Evolutionary conservation across 108 stramenopile species (phyloP).

Genomic region (Cylindrotheca closterium): DNA sequence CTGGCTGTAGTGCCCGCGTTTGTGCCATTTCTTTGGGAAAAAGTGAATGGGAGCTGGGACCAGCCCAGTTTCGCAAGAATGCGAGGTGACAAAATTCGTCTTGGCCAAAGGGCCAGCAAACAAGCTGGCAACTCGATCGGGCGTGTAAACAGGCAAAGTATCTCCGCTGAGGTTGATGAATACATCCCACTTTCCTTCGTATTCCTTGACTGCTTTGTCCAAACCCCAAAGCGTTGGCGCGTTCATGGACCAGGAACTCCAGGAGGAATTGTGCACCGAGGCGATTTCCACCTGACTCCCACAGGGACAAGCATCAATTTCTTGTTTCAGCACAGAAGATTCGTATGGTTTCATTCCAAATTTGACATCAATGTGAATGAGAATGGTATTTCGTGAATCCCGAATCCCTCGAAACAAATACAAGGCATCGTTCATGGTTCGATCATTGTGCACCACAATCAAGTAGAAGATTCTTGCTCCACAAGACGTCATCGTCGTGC

Average conservation of each 20-base stretch:
- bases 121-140: constrained; percentile 47
- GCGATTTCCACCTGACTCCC: constrained; percentile 40
- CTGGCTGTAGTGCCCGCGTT: constrained; percentile 74
- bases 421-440: constrained; percentile 70
- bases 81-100: constrained; percentile 81
- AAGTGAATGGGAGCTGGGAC: constrained; percentile 63
- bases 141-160: constrained; percentile 69
- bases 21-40: constrained; percentile 84
- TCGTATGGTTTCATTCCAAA: constrained; percentile 41
- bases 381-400: constrained; percentile 59
- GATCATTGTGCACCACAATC: constrained; percentile 74
- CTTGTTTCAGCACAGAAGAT: constrained; percentile 39
- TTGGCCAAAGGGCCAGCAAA: constrained; percentile 60
- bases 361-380: constrained; percentile 82
- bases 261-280: constrained; percentile 44
- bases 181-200: constrained; percentile 66
- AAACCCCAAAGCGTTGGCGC: constrained; percentile 82
- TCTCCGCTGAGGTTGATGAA: constrained; percentile 86
- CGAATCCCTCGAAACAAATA: constrained; percentile 67
- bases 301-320: constrained; percentile 65
- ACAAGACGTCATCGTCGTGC: neutral
- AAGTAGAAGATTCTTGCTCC: constrained; percentile 74
- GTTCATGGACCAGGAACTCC: constrained; percentile 89
- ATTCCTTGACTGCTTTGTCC: constrained; percentile 44
- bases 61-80: constrained; percentile 80